A percentile compares a stretch with the other conserved stretches of the same genome.
Evolutionary conservation across 164 flowering plant species (phyloP).

Genomic region (Pachysandra terminalis): DNA sequence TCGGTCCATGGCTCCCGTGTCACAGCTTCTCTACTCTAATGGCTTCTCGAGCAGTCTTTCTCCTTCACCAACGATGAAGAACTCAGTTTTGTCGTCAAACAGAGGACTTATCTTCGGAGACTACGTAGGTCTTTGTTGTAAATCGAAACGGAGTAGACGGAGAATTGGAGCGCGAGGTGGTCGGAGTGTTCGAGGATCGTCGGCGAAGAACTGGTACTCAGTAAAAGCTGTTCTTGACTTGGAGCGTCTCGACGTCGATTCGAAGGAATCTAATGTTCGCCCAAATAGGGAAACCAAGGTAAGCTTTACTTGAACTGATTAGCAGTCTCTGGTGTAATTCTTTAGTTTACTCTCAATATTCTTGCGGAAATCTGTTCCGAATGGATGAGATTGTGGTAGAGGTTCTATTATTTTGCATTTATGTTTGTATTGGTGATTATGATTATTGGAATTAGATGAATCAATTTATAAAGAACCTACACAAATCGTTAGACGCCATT

Average conservation of each 20-base stretch:
- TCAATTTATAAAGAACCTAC: neutral
- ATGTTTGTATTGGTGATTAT: neutral
- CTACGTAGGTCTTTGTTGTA: constrained; percentile 34
- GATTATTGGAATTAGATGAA: neutral
- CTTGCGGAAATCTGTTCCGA: neutral
- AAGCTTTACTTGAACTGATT: constrained; percentile 1
- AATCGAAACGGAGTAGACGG: constrained; percentile 35
- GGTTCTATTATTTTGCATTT: neutral
- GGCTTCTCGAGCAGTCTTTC: constrained; percentile 11
- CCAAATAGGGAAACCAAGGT: constrained; percentile 30
- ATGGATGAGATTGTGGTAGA: neutral
- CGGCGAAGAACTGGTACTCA: constrained; percentile 13
- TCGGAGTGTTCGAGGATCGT: constrained; percentile 8
- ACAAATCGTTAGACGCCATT: too few species aligned
- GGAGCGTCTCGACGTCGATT: constrained; percentile 19
- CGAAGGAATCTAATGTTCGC: constrained; percentile 9
- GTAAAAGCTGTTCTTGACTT: constrained; percentile 53
- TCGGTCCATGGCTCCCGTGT: constrained; percentile 29
- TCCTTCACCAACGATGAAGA: constrained; percentile 12
- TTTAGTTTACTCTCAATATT: neutral
- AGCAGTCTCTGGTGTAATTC: neutral
- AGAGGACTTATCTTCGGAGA: constrained; percentile 38
- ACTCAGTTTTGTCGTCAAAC: constrained; percentile 21
- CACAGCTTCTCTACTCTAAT: constrained; percentile 34
- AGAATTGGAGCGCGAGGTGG: constrained; percentile 21